These are phyloP conservation scores for Castanea crenata DNA, from an alignment of 306 rosid genomes.

Conservation along the genomic window DNA sequence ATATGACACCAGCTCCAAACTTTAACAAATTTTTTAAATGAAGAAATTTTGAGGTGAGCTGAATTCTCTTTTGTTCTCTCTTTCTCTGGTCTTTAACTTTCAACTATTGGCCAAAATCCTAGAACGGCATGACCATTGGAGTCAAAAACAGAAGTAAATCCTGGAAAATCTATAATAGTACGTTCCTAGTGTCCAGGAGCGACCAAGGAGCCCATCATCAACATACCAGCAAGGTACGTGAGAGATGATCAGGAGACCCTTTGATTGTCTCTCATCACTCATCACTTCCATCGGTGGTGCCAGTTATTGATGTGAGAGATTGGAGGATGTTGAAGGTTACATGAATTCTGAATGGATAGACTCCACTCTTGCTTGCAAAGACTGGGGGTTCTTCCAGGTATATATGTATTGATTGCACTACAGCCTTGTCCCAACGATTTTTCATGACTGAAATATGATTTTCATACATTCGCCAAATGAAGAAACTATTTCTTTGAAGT, in stretches of 20 bases:
- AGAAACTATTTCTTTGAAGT: too few species aligned
- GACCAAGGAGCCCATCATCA: conserved; percentile 6
- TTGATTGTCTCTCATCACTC: not conserved
- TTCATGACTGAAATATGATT: too few species aligned
- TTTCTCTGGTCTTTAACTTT: too few species aligned
- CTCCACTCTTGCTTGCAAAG: conserved; percentile 25
- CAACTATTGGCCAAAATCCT: too few species aligned
- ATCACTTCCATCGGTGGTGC: conserved; percentile 4
- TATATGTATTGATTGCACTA: not conserved
- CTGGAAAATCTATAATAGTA: conserved; percentile 28
- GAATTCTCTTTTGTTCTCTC: too few species aligned
- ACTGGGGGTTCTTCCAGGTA: conserved; percentile 45
- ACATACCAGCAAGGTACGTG: conserved; percentile 21
- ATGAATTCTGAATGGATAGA: conserved; percentile 16
- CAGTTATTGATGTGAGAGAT: conserved; percentile 19
- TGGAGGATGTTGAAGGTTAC: not conserved
- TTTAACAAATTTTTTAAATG: too few species aligned
- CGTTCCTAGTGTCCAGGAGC: conserved; percentile 38
- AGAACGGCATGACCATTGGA: conserved; percentile 10
- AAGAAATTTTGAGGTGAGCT: too few species aligned
- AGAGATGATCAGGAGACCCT: conserved; percentile 7
- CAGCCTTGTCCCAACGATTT: too few species aligned
- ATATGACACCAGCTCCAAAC: too few species aligned
- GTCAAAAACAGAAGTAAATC: conserved; percentile 9
- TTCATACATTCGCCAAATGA: too few species aligned